Base-by-base conservation (phyloP, 2,329 filamentous ascomycete genomes). In the Beauveria sp. region DNA sequence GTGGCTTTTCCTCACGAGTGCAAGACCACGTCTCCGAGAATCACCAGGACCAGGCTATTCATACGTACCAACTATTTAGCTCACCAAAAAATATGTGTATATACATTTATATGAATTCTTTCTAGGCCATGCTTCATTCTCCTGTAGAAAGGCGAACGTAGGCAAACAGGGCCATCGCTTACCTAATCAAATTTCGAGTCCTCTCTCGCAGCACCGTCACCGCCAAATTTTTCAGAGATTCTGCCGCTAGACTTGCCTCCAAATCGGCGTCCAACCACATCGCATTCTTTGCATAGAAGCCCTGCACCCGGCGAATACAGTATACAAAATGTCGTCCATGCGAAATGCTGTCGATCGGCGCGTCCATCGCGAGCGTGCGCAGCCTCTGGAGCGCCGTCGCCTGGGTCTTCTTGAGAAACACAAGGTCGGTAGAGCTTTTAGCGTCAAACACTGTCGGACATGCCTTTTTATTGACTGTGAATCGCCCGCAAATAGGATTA, bases 361-460 rank as follows among this genome's bases (percentile, higher is more conserved):
- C 71, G 88, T 91, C 67, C 93, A 98, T 76, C 85, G 88, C 68
- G 95, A 98, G 81, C 88, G 95, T 69, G 90, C 90, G 42, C 95
- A 98, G 75, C 90, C 93, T 46, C 76, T 85, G 65, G 90, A 93
- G 72, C 90, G 95, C 59, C 80, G 88, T 66, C 91, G 91, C 79
- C 91, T 92, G 77, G 95, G 95, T 66, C 84, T 98, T 24, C 87
- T 98, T 64, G 95, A 98, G 75, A 98, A 99, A 79, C 90, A 95
- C 82, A 97, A 97, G 79, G 88, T 88, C 71, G 48, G 71, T 65
- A 64, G 26, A 52, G 34, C 54, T 26, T 26, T 31, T 9, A 7
- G 20, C 22, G 10, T 20, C 20, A 5, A 7, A 40, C 28, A 31
- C 18, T 24, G 10, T n/a, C 28, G 26, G 7, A 7, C 5, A 22